Evolutionary conservation across 2,329 filamentous ascomycete species (phyloP).

Genomic region (Ampelomyces quisqualis): DNA sequence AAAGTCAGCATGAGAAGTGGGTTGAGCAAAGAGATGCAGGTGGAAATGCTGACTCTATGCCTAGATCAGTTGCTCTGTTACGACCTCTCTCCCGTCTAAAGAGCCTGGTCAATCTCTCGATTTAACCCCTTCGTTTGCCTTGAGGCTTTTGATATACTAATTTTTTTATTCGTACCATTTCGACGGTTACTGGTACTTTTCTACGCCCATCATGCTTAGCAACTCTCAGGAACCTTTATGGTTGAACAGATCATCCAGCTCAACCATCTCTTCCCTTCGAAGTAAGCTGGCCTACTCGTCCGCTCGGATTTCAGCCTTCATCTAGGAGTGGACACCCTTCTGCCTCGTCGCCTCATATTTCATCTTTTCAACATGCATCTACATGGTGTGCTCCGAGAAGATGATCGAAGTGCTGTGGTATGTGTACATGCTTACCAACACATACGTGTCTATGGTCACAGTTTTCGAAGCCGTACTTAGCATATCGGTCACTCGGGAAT

Average conservation of each 20-base stretch:
- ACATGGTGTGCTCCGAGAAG: conserved; percentile 35
- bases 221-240: neutral
- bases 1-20: no score
- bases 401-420: conserved; percentile 44
- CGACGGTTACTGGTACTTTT: no score
- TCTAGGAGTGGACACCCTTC: conserved; percentile 42
- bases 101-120: no score
- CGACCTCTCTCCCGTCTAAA: no score
- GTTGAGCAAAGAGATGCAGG: no score
- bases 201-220: neutral
- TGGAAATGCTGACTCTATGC: no score
- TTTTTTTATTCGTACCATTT: no score
- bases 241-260: neutral
- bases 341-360: conserved; percentile 41
- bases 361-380: conserved; percentile 39
- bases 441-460: conserved; percentile 41
- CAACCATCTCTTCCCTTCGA: conserved; percentile 1
- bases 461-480: conserved; percentile 42
- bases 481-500: conserved; percentile 29
- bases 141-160: neutral
- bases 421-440: conserved; percentile 43
- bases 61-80: no score
- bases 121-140: neutral
- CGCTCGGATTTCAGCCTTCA: conserved; percentile 13
- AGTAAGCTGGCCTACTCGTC: neutral